These are phyloP conservation scores for Trematosphaeria pertusa DNA, from an alignment of 2,329 filamentous ascomycete species.

Conservation along the genomic window DNA sequence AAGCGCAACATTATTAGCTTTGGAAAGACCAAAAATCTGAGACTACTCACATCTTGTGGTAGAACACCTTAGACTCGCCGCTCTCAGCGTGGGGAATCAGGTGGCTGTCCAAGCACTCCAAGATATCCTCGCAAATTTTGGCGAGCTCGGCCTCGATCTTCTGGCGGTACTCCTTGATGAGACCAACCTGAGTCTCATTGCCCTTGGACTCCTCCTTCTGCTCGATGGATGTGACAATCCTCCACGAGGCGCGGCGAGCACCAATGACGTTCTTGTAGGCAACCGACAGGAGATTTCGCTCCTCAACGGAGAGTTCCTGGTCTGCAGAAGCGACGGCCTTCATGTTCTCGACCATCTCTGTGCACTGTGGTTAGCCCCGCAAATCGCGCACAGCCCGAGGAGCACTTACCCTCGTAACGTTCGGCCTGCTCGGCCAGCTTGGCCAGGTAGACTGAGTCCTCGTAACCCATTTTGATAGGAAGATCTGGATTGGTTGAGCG, in stretches of 20 bases:
- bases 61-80: conserved; percentile 99
- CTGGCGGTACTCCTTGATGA: conserved; percentile 98
- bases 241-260: conserved; percentile 95
- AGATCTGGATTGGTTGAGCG: conserved; percentile 27
- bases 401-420: conserved; percentile 89
- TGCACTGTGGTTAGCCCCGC: conserved; percentile 25
- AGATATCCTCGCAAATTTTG: conserved; percentile 97
- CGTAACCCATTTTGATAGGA: conserved; percentile 86
- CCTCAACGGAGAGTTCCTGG: conserved; percentile 76
- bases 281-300: conserved; percentile 96
- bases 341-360: conserved; percentile 99
- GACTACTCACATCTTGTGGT: conserved; percentile 91
- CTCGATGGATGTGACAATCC: conserved; percentile 98
- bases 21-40: not conserved
- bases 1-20: conserved; percentile 29
- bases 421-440: conserved; percentile 99
- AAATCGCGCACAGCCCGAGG: conserved; percentile 7
- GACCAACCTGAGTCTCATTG: conserved; percentile 85
- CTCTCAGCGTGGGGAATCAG: conserved; percentile 93
- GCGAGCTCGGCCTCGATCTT: conserved; percentile 97
- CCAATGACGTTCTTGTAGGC: conserved; percentile 99
- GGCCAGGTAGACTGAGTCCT: conserved; percentile 99
- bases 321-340: conserved; percentile 91
- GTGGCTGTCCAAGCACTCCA: conserved; percentile 92
- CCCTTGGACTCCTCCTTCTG: conserved; percentile 99